Evolutionary conservation across 306 rosid species (phyloP).

Genomic region (Alnus rubra): DNA sequence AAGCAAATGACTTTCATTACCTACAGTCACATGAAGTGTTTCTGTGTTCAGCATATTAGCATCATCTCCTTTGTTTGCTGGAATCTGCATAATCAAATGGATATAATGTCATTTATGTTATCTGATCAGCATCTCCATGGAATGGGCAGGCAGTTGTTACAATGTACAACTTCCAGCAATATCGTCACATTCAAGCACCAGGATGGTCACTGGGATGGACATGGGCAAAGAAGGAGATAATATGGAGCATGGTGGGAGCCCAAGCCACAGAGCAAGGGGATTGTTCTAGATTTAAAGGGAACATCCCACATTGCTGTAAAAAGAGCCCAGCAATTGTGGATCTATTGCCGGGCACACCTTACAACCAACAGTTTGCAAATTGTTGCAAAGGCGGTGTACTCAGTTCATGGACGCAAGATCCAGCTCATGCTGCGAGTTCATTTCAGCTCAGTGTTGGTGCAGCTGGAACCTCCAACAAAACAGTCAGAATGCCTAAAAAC

Average conservation of each 20-base stretch:
- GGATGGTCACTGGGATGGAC: slow-evolving; percentile 88
- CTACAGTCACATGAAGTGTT: background rate
- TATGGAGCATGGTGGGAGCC: slow-evolving; percentile 79
- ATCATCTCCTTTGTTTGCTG: slow-evolving; percentile 9
- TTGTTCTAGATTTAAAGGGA: slow-evolving; percentile 66
- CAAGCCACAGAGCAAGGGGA: slow-evolving; percentile 91
- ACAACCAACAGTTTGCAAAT: slow-evolving; percentile 74
- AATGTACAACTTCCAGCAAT: slow-evolving; percentile 76
- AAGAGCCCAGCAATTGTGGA: slow-evolving; percentile 71
- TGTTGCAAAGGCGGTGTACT: slow-evolving; percentile 95
- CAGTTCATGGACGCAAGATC: slow-evolving; percentile 76
- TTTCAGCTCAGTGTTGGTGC: slow-evolving; percentile 83
- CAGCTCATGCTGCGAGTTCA: slow-evolving; percentile 53
- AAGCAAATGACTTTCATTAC: background rate
- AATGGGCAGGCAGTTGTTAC: slow-evolving; percentile 69
- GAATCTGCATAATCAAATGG: slow-evolving; percentile 15
- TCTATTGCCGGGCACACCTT: slow-evolving; percentile 80
- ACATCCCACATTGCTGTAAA: slow-evolving; percentile 72
- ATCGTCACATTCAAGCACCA: slow-evolving; percentile 72
- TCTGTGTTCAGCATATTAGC: background rate
- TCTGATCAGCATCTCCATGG: slow-evolving; percentile 24
- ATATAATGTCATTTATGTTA: slow-evolving; percentile 14
- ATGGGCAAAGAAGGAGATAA: slow-evolving; percentile 87
- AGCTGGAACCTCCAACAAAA: slow-evolving; percentile 67
- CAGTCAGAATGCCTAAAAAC: slow-evolving; percentile 64